Percentiles rank a stretch among this genome's conserved stretches.
Conservation (phyloP, 169 alveolate genomes). For the Blepharisma undulans region DNA sequence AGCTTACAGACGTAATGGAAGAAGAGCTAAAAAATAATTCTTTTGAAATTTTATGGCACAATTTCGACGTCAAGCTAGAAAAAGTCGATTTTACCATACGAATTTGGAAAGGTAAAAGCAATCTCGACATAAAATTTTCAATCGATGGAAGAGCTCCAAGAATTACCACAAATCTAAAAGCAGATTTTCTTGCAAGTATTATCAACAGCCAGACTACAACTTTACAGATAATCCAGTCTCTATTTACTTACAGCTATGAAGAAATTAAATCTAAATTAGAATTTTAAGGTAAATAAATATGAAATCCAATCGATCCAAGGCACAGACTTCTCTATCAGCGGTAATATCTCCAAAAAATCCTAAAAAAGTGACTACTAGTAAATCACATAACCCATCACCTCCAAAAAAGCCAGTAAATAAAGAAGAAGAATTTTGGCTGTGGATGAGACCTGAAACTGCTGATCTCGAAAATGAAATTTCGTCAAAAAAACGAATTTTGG, state of each 20-base stretch:
- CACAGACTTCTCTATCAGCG: background rate
- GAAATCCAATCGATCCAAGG: background rate
- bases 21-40: background rate
- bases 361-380: background rate
- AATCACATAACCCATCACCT: background rate
- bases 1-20: background rate
- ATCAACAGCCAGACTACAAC: background rate
- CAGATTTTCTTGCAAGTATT: background rate
- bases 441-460: background rate
- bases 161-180: background rate
- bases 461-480: conserved; percentile 17
- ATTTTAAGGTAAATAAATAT: background rate
- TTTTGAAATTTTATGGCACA: background rate
- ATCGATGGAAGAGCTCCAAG: background rate
- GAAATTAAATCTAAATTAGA: background rate
- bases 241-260: background rate
- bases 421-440: background rate
- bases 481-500: conserved; percentile 24
- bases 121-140: background rate
- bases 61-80: background rate
- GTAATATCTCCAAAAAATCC: background rate
- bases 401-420: background rate
- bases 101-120: background rate
- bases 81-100: background rate
- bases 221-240: background rate